Conservation (phyloP, 1,284 basidiomycete species). For the Malassezia restricta region DNA sequence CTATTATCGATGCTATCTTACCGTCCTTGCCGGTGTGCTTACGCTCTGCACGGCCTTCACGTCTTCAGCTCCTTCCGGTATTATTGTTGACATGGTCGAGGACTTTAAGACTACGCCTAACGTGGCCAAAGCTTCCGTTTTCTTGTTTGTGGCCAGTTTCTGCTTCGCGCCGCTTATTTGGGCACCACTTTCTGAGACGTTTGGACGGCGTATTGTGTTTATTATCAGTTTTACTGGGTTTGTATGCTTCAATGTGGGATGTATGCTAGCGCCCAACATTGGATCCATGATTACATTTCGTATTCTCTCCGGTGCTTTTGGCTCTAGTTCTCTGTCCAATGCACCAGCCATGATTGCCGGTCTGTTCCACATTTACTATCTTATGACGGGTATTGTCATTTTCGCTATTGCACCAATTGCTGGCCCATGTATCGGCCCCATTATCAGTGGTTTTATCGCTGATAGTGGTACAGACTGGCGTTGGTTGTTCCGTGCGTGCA, state of each 20-base stretch:
- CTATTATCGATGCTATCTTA: conserved; percentile 57
- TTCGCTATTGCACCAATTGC: conserved; percentile 67
- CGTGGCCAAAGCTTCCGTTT: conserved; percentile 56
- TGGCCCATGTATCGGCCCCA: conserved; percentile 52
- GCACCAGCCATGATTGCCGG: conserved; percentile 53
- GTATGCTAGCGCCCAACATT: conserved; percentile 56
- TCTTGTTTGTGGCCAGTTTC: conserved; percentile 61
- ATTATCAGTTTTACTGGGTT: conserved; percentile 55
- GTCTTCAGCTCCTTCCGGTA: conserved; percentile 59
- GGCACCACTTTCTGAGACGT: conserved; percentile 56
- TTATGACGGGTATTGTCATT: conserved; percentile 59
- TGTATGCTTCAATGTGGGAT: conserved; percentile 58
- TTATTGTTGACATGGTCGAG: conserved; percentile 53
- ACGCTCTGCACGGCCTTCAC: conserved; percentile 61
- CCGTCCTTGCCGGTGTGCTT: conserved; percentile 54
- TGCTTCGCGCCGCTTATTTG: conserved; percentile 49
- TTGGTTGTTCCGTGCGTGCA: conserved; percentile 65
- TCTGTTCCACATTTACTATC: conserved; percentile 57
- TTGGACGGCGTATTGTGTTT: conserved; percentile 56
- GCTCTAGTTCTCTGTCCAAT: conserved; percentile 50
- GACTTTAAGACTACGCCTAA: conserved; percentile 55
- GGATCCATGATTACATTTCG: conserved; percentile 57
- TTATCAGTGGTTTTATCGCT: conserved; percentile 47
- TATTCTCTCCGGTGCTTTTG: conserved; percentile 58
- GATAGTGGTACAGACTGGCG: conserved; percentile 52